Conservation (phyloP, 2,329 filamentous ascomycete genomes). For the Conoideocrella luteorostrata region DNA sequence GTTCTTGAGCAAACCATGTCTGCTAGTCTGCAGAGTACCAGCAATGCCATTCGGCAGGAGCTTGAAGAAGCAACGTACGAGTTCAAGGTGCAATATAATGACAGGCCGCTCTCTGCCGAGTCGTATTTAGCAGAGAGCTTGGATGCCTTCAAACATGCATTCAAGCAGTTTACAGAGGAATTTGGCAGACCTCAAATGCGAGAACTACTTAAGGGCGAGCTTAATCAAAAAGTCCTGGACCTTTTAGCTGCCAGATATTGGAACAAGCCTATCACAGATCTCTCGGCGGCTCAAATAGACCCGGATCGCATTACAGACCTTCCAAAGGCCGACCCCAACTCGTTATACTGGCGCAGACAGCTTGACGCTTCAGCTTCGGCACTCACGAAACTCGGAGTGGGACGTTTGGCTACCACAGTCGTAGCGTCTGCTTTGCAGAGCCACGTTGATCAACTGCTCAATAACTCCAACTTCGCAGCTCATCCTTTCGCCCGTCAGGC, state of each 20-base stretch:
- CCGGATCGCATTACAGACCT: conserved; percentile 69
- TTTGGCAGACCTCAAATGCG: conserved; percentile 89
- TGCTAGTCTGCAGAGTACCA: conserved; percentile 78
- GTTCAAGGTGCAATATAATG: conserved; percentile 99
- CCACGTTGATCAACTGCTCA: conserved; percentile 73
- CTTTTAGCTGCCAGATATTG: conserved; percentile 90
- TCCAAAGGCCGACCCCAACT: conserved; percentile 77
- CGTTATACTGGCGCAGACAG: conserved; percentile 87
- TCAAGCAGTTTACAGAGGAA: conserved; percentile 84
- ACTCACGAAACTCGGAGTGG: conserved; percentile 89
- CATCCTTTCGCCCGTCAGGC: conserved; percentile 90
- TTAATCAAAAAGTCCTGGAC: conserved; percentile 93
- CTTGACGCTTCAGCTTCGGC: conserved; percentile 87
- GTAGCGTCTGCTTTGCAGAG: conserved; percentile 82
- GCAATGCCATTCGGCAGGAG: conserved; percentile 88
- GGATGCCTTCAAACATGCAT: conserved; percentile 95
- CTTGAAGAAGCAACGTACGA: conserved; percentile 96
- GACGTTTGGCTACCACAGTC: conserved; percentile 84
- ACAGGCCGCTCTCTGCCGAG: conserved; percentile 87
- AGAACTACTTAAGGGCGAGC: conserved; percentile 80
- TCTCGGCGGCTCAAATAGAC: conserved; percentile 61
- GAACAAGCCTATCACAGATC: conserved; percentile 89
- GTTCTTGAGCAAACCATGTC: conserved; percentile 98
- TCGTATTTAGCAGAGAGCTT: conserved; percentile 94
- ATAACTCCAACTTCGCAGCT: conserved; percentile 74